phyloP scores from a whole-genome alignment of 176 grass and related monocot genomes.

The Cenchrus purpureus region DNA sequence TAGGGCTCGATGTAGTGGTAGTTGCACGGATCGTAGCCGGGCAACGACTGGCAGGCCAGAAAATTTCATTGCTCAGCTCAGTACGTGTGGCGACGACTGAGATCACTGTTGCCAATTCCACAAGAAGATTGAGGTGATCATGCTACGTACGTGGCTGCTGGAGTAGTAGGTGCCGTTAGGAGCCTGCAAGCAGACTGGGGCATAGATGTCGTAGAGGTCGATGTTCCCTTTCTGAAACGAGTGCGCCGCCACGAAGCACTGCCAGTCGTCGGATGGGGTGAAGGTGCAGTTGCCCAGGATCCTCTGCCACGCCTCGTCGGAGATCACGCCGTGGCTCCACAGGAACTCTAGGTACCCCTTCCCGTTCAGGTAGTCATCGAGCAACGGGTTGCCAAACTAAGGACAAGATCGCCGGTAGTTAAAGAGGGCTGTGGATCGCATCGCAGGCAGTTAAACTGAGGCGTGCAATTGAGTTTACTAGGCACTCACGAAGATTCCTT shows the following conservation, averaged over 20 bases:
- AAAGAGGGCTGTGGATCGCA: background rate
- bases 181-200: constrained; percentile 37
- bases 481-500: constrained; percentile 49
- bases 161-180: background rate
- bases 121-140: background rate
- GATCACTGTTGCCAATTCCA: background rate
- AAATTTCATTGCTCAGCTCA: background rate
- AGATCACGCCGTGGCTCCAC: constrained; percentile 60
- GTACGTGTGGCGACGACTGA: background rate
- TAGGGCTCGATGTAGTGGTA: constrained; percentile 30
- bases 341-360: constrained; percentile 41
- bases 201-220: constrained; percentile 48
- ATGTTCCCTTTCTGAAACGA: background rate
- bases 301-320: constrained; percentile 38
- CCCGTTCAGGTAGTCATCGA: constrained; percentile 31
- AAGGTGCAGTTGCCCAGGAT: constrained; percentile 59
- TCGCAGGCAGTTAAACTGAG: background rate
- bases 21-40: constrained; percentile 50
- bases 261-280: background rate
- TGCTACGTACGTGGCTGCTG: constrained; percentile 28
- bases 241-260: constrained; percentile 14
- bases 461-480: too few relatives aligned
- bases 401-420: background rate
- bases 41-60: constrained; percentile 24
- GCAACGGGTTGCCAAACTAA: constrained; percentile 53